A percentile compares a stretch with the other conserved stretches of the same genome.
Conservation (phyloP, 164 flowering plant genomes). For the Vitis labrusca region DNA sequence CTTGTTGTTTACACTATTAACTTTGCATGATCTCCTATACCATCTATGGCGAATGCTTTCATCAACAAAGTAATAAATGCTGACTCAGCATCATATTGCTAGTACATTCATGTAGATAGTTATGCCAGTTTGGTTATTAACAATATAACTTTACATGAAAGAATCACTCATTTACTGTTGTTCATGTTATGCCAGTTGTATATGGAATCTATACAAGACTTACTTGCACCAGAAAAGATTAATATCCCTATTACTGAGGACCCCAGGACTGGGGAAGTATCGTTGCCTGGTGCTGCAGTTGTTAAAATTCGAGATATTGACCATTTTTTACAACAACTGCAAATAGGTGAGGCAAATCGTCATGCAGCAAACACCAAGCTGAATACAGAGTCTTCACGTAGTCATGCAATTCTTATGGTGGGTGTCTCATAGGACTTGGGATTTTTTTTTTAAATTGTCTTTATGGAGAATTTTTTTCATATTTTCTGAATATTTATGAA, state of each 20-base stretch:
- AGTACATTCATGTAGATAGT: background rate
- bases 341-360: slow-evolving; percentile 83
- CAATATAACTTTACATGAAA: background rate
- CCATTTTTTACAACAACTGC: slow-evolving; percentile 58
- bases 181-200: slow-evolving; percentile 54
- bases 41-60: no score
- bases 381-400: slow-evolving; percentile 90
- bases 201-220: slow-evolving; percentile 87
- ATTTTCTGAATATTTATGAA: background rate
- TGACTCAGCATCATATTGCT: background rate
- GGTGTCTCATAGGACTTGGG: slow-evolving; percentile 12
- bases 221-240: slow-evolving; percentile 76
- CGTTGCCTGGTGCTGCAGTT: slow-evolving; percentile 64
- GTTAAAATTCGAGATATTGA: slow-evolving; percentile 61
- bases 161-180: background rate
- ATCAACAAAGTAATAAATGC: background rate
- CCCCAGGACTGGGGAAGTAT: slow-evolving; percentile 81
- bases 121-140: background rate
- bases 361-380: slow-evolving; percentile 88
- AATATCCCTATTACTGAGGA: slow-evolving; percentile 80
- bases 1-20: no score
- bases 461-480: background rate
- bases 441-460: background rate
- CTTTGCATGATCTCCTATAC: no score
- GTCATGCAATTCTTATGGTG: slow-evolving; percentile 96